These are phyloP conservation scores for Maudiozyma humilis DNA, from an alignment of 1,139 yeast genomes.

Conservation along the genomic window DNA sequence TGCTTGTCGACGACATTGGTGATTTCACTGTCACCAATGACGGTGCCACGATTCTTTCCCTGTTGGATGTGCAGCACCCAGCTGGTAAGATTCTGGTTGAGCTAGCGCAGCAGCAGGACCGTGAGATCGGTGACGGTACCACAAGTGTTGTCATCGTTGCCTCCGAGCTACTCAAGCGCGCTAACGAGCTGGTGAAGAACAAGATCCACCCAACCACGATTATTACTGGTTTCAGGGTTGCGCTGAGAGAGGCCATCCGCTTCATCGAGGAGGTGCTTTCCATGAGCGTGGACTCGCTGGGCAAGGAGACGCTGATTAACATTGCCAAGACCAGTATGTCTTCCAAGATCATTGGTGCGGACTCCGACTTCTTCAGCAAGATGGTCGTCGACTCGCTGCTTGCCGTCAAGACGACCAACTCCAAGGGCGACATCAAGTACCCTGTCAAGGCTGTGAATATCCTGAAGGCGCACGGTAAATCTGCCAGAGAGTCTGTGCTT, in stretches of 20 bases:
- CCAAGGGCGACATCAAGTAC: conserved; percentile 82
- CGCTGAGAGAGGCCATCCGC: conserved; percentile 84
- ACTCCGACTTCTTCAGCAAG: conserved; percentile 79
- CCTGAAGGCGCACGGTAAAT: conserved; percentile 93
- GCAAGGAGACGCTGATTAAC: conserved; percentile 73
- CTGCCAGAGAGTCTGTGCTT: conserved; percentile 74
- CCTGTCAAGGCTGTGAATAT: conserved; percentile 97
- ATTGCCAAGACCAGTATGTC: conserved; percentile 98
- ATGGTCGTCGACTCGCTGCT: conserved; percentile 94
- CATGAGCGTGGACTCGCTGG: conserved; percentile 69
- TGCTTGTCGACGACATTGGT: conserved; percentile 98
- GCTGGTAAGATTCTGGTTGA: conserved; percentile 97
- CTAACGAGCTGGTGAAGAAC: conserved; percentile 87
- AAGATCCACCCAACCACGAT: conserved; percentile 97
- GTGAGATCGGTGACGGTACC: conserved; percentile 98
- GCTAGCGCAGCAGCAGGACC: conserved; percentile 96
- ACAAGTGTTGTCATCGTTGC: conserved; percentile 96
- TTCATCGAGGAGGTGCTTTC: conserved; percentile 82
- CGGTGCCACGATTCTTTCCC: conserved; percentile 89
- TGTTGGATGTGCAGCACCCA: conserved; percentile 96
- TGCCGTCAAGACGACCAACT: conserved; percentile 85
- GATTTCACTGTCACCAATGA: conserved; percentile 98
- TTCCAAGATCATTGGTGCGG: conserved; percentile 93
- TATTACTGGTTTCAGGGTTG: conserved; percentile 91
- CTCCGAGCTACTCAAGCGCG: conserved; percentile 82